These are phyloP conservation scores for Boletus huronensis DNA, from an alignment of 768 basidiomycete genomes.

Conservation along the genomic window DNA sequence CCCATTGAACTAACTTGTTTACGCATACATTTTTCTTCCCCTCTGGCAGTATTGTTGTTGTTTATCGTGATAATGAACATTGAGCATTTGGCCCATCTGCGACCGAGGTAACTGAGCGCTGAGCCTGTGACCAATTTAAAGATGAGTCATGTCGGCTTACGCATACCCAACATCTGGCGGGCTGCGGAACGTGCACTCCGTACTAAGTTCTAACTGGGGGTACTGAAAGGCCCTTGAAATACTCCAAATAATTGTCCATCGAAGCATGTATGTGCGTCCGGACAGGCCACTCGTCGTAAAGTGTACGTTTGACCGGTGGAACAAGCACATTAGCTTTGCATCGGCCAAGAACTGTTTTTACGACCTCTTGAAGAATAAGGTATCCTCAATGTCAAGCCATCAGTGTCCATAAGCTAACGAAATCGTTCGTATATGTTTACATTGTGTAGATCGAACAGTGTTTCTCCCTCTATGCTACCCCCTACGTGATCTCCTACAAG, in stretches of 20 bases:
- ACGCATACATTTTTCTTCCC: constrained; percentile 10
- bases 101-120: too few species aligned
- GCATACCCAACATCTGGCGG: neutral
- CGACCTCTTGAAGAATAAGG: constrained; percentile 69
- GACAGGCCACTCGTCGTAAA: constrained; percentile 81
- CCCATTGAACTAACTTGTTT: constrained; percentile 21
- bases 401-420: neutral
- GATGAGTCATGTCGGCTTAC: constrained; percentile 9
- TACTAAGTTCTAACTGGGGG: neutral
- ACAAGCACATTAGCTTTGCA: constrained; percentile 74
- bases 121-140: neutral
- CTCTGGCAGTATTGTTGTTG: constrained; percentile 13
- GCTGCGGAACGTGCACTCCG: constrained; percentile 28
- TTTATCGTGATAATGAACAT: constrained; percentile 6
- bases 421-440: neutral
- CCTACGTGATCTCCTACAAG: constrained; percentile 76
- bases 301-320: constrained; percentile 72
- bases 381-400: constrained; percentile 33
- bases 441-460: constrained; percentile 72
- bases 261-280: constrained; percentile 45
- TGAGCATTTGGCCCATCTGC: neutral
- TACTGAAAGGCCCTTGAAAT: neutral
- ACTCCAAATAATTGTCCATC: constrained; percentile 1
- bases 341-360: constrained; percentile 79
- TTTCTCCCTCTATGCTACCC: constrained; percentile 67